These are phyloP conservation scores for Scedosporium boydii DNA, from an alignment of 2,329 filamentous ascomycete species.

Conservation along the genomic window DNA sequence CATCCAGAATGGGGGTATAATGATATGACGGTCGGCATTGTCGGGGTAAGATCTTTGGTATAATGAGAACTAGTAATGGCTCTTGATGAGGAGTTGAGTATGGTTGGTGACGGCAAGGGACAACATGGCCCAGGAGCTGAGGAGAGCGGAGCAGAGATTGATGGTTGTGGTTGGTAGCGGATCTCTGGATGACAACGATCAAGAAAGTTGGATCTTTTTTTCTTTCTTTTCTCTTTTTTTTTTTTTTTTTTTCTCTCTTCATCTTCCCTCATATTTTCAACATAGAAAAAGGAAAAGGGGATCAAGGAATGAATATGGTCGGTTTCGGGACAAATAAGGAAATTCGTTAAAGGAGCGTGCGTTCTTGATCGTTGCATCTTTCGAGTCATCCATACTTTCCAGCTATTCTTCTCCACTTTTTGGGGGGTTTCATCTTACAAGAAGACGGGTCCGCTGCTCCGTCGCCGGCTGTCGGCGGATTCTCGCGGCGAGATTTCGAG, in stretches of 20 bases:
- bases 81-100: too few species aligned
- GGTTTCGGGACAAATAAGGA: slow-evolving; percentile 10
- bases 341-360: slow-evolving; percentile 9
- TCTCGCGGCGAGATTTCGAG: slow-evolving; percentile 53
- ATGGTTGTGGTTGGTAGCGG: background rate
- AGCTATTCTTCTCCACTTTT: background rate
- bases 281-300: background rate
- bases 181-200: background rate
- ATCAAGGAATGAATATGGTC: slow-evolving; percentile 15
- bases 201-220: background rate
- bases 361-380: background rate
- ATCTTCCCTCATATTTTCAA: background rate
- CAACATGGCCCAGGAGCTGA: too few species aligned
- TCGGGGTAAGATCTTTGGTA: too few species aligned
- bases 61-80: too few species aligned
- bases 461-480: slow-evolving; percentile 40
- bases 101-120: too few species aligned
- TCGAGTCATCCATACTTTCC: background rate
- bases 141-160: too few species aligned
- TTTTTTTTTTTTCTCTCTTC: slow-evolving; percentile 9
- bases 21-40: background rate
- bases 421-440: background rate
- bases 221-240: slow-evolving; percentile 7
- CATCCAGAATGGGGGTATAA: background rate
- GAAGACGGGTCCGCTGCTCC: slow-evolving; percentile 7